These are phyloP conservation scores for Neofusicoccum sp. DNA, from an alignment of 2,329 filamentous ascomycete species.

Conservation along the genomic window DNA sequence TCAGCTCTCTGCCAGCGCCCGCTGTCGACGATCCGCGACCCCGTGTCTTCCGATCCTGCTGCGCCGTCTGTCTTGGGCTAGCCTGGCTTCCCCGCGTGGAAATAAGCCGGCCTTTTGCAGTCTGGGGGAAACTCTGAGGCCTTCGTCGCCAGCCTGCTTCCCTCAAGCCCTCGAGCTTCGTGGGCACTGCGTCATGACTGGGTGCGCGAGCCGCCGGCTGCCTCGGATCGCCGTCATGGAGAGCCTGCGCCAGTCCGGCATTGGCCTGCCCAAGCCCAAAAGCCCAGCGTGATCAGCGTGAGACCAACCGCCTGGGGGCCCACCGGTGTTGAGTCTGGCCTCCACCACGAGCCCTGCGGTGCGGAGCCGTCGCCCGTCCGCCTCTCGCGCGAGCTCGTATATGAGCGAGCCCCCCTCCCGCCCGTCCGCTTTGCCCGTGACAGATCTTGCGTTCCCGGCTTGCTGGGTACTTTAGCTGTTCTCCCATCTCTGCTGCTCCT, in stretches of 20 bases:
- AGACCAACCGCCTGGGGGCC: not conserved
- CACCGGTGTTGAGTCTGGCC: not conserved
- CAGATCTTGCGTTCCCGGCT: not conserved
- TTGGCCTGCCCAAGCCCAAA: not conserved
- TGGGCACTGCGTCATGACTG: slow-evolving; percentile 1
- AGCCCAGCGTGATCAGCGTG: not conserved
- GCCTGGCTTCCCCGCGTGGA: slow-evolving; percentile 11
- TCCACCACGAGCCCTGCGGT: not conserved
- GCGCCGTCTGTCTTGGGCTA: not conserved
- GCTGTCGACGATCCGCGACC: not conserved
- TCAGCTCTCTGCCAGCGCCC: not conserved
- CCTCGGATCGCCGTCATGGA: not conserved
- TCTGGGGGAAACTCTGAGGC: slow-evolving; percentile 4
- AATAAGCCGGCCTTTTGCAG: slow-evolving; percentile 13
- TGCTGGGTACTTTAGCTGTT: not conserved
- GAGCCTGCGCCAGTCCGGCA: not conserved
- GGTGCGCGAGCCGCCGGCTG: not conserved
- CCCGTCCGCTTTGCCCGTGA: not conserved
- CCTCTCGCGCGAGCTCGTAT: slow-evolving; percentile 10
- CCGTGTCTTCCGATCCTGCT: not conserved
- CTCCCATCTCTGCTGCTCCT: not conserved
- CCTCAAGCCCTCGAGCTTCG: not conserved
- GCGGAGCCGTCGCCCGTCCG: slow-evolving; percentile 13
- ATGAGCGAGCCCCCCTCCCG: slow-evolving; percentile 20
- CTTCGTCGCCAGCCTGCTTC: not conserved